Evolutionary conservation across 306 rosid species (phyloP).

Genomic region (Cucurbita pepo): DNA sequence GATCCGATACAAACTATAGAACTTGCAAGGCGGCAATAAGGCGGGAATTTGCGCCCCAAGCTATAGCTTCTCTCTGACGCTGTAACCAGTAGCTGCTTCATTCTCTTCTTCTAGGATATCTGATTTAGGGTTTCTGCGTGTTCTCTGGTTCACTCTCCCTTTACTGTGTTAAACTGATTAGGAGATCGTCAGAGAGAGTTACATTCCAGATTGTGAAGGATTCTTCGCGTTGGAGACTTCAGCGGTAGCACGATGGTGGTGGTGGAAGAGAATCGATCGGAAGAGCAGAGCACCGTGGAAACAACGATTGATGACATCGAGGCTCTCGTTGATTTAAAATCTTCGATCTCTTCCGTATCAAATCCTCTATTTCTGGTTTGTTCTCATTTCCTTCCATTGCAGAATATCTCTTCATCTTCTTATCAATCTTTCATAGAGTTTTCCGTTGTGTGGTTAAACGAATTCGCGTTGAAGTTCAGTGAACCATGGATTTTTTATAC

Average conservation of each 20-base stretch:
- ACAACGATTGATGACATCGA: constrained; percentile 25
- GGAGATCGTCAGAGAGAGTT: neutral
- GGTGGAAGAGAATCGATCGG: neutral
- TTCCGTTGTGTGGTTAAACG: neutral
- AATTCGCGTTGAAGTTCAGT: neutral
- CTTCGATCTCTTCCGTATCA: neutral
- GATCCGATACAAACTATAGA: neutral
- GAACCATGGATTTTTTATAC: neutral
- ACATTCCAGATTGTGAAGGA: neutral
- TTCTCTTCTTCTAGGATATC: neutral
- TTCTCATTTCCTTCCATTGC: neutral
- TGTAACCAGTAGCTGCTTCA: neutral
- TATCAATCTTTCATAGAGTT: neutral
- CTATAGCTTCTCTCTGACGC: neutral
- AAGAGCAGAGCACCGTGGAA: constrained; percentile 4
- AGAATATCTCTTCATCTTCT: neutral
- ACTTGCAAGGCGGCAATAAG: neutral
- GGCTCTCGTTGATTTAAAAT: constrained; percentile 36
- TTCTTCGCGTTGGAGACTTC: neutral
- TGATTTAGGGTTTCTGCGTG: neutral
- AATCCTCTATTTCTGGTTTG: neutral
- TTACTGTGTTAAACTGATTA: neutral
- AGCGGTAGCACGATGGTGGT: neutral
- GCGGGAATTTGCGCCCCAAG: neutral
- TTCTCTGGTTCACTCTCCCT: neutral